Evolutionary conservation across 129 eudicot genomes (phyloP).

Genomic region (Solidago caesia): DNA sequence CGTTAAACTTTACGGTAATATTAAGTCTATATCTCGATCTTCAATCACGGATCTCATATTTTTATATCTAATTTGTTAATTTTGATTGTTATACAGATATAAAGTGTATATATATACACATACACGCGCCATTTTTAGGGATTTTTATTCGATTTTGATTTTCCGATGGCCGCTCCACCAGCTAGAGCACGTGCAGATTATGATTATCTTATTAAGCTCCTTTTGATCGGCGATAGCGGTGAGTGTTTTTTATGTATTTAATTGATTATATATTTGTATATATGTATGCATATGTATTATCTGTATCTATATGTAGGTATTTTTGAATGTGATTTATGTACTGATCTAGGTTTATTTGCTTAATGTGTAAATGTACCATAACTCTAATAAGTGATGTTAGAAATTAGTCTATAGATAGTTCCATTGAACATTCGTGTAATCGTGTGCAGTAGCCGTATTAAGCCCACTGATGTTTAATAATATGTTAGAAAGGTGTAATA

Average conservation of each 20-base stretch:
- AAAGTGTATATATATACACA: background rate
- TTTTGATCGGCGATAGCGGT: constrained; percentile 84
- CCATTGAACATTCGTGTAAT: too few species aligned
- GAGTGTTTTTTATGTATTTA: constrained; percentile 19
- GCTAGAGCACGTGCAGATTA: constrained; percentile 76
- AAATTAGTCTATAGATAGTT: too few species aligned
- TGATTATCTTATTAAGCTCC: constrained; percentile 84
- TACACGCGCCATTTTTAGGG: constrained; percentile 20
- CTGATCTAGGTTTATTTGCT: constrained; percentile 21
- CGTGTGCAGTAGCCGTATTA: too few species aligned
- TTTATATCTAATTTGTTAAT: constrained; percentile 11
- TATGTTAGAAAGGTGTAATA: too few species aligned
- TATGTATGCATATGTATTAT: too few species aligned
- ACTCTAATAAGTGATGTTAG: too few species aligned
- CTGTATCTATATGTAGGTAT: background rate
- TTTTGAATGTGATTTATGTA: constrained; percentile 18
- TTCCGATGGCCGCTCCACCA: constrained; percentile 79
- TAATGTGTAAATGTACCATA: background rate
- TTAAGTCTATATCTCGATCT: constrained; percentile 15
- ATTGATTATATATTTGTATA: background rate
- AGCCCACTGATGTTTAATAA: too few species aligned
- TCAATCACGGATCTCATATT: constrained; percentile 28
- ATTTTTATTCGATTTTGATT: constrained; percentile 28
- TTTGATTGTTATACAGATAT: constrained; percentile 23
- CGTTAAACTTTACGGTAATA: constrained; percentile 11